Base-by-base conservation (phyloP, 495 filamentous ascomycete species). In the Gamarada debralockiae region DNA sequence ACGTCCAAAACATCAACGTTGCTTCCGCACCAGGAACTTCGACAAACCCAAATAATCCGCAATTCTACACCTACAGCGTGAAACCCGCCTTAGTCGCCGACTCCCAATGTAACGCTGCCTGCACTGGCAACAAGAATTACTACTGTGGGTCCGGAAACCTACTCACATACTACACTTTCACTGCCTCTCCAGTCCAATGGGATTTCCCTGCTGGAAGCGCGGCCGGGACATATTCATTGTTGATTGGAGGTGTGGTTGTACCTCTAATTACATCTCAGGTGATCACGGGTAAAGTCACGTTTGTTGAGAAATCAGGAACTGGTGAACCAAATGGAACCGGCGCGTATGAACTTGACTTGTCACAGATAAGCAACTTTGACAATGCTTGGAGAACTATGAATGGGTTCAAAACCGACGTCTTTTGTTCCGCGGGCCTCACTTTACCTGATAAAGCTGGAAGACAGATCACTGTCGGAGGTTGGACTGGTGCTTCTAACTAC, bases 381-480 rank as follows among this genome's bases (percentile, higher is more conserved):
- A 58, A 50, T 17, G 78, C 80, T 22, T 84, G 78, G 77, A 73
- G 81, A 31, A 61, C 70, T 13, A 79, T 85, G 70, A 76, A 81
- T 53, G 17, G 27, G n/a, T 65, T 84, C 50, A 78, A 81, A 67
- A 81, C 81, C 0, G 82, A 85, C 55, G 69, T 85, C 14, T 85
- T 85, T 68, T 84, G 82, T 59, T 73, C 80, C 21, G 78, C 72
- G 0, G 76, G 78, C 34, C 49, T 84, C 7, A 79, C 75, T 40
- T 73, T 86, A 27, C 82, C 82, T 2, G 81, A 84, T 62, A 80
- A 80, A 64, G 80, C 60, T 10, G 82, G 71, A 15, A 69, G 82
- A 33, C 82, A 84, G 61, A 67, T 85, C 47, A 84, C 73, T 40
- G 63, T 85, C 21, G 83, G 83, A 43, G 83, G 83, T 17, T 86